Base-by-base conservation (phyloP, 2,329 filamentous ascomycete genomes). In the Akanthomyces uredinophilus region DNA sequence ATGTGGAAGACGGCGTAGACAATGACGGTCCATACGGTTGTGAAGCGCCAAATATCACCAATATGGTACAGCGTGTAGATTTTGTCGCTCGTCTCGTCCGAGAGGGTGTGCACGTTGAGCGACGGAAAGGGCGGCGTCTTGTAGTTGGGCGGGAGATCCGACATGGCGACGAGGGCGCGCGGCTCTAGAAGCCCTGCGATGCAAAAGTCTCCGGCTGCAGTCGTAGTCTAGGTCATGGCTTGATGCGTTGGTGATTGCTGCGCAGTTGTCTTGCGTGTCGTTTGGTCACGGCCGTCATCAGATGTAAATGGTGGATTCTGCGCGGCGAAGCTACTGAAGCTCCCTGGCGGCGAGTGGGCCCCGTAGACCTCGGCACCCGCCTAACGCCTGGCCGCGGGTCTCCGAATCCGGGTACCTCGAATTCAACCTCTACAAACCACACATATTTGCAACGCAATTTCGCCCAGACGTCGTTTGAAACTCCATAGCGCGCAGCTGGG, bases 11-110 rank as follows among this genome's bases (percentile, higher is more conserved):
- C 80, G 39, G 84, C 86, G 68, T 90, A 94, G 67, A 92, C 84
- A 35, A 96, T 85, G 43, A 96, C 76, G 0, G 92, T 96, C 92
- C 92, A 97, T 71, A 88, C 83, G 18, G 95, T 77, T 1, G 92
- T 96, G 74, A 95, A 96, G 66, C 89, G 88, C 88, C 91, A 94
- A 61, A 96, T 90, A 71, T 96, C 91, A 64, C 76, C 73, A 3
- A 91, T 81, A 70, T 89, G 82, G 78, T 91, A 94, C 67, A 96
- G 86, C 43, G 85, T 83, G 64, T 83, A 82, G 55, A 64, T 66
- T 65, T 74, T 76, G 50, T 82, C 77, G 63, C 74, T 41, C 41
- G 71, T 75, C 53, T 70, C 66, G 63, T 79, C 75, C 66, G 78
- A 74, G 14, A 87, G 79, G 27, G 71, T 73, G 39, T 89, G 87